Conservation (phyloP, 2,329 filamentous ascomycete genomes). For the Fusarium sp. region DNA sequence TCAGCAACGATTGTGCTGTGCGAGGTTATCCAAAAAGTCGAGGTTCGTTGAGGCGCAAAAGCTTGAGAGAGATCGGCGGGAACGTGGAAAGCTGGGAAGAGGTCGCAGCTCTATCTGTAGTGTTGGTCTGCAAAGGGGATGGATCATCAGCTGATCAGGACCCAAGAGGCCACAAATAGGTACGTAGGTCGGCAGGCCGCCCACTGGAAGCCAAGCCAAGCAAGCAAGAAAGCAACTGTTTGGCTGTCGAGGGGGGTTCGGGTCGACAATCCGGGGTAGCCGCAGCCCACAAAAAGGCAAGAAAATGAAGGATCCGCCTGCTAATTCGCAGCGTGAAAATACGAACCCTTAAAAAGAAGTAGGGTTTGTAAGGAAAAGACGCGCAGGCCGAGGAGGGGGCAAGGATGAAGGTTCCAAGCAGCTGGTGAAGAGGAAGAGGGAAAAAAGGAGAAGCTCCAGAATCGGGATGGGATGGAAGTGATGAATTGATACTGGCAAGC, state of each 20-base stretch:
- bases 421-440: background rate
- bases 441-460: background rate
- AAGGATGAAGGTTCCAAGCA: background rate
- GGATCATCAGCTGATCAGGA: constrained; percentile 45
- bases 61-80: constrained; percentile 39
- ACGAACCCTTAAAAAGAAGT: background rate
- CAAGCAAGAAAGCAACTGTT: constrained; percentile 25
- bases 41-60: constrained; percentile 22
- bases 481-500: background rate
- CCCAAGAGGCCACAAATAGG: constrained; percentile 36
- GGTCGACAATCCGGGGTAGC: constrained; percentile 43
- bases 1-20: background rate
- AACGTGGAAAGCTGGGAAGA: constrained; percentile 36
- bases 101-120: constrained; percentile 39
- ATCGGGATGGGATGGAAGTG: background rate
- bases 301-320: constrained; percentile 36
- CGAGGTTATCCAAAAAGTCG: constrained; percentile 11
- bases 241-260: constrained; percentile 30
- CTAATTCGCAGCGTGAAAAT: constrained; percentile 9
- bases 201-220: constrained; percentile 2
- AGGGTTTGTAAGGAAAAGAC: background rate
- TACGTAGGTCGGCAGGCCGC: background rate
- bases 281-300: constrained; percentile 33
- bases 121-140: constrained; percentile 41
- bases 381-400: background rate